These are phyloP conservation scores for Ceratobasidium sp. DNA, from an alignment of 1,284 basidiomycete species.

Conservation along the genomic window DNA sequence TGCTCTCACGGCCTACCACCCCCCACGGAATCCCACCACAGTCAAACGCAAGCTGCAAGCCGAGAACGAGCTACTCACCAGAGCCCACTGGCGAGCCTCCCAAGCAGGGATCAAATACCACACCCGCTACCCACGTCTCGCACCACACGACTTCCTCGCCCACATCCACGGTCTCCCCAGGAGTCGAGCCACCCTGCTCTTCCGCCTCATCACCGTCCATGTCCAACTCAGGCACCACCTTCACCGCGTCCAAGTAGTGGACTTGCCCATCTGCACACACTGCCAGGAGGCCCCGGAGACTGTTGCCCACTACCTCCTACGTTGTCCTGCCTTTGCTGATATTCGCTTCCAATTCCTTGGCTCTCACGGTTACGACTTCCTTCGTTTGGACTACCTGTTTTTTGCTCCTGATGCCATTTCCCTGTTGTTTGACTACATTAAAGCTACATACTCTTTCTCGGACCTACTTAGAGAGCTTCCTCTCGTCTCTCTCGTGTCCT, in stretches of 20 bases:
- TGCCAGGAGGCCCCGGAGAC: not conserved
- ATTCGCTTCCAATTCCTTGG: not conserved
- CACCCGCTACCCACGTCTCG: too few species aligned
- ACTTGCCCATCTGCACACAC: not conserved
- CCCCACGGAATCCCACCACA: not conserved
- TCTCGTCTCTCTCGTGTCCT: too few species aligned
- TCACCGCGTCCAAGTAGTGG: not conserved
- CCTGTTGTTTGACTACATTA: not conserved
- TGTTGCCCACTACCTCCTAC: not conserved
- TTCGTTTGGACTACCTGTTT: not conserved
- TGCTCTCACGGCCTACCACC: not conserved
- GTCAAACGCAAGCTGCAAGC: not conserved
- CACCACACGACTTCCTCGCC: not conserved
- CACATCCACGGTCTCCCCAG: not conserved
- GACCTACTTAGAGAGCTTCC: slow-evolving; percentile 1
- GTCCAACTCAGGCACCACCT: slow-evolving; percentile 4
- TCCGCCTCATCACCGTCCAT: slow-evolving; percentile 6
- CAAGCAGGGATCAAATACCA: not conserved
- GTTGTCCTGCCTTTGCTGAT: not conserved
- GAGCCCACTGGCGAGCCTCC: not conserved
- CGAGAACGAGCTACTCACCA: not conserved
- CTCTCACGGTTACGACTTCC: not conserved
- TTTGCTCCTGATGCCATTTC: not conserved
- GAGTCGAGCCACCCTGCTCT: not conserved
- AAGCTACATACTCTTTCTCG: not conserved